Evolutionary conservation across 192 early-diverging fungal genomes (phyloP).

Genomic region (Nowakowskiella sp.): DNA sequence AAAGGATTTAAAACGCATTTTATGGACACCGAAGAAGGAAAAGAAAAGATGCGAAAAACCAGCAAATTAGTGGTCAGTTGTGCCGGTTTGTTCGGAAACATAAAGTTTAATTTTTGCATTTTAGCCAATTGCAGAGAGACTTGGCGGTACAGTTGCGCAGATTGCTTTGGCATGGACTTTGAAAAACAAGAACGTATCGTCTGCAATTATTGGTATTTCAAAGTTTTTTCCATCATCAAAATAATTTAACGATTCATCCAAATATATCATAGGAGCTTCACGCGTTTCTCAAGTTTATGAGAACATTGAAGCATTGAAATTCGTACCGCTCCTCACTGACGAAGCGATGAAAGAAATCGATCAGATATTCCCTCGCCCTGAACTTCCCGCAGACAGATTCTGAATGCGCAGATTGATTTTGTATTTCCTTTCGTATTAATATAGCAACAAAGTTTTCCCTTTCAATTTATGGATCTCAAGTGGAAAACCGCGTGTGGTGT

Average conservation of each 20-base stretch:
- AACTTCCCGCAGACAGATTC: too few species aligned
- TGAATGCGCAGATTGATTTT: too few species aligned
- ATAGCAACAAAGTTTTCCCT: too few species aligned
- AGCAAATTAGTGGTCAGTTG: conserved; percentile 36
- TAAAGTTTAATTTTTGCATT: conserved; percentile 1
- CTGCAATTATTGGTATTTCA: conserved; percentile 36
- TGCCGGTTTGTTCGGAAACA: conserved; percentile 7
- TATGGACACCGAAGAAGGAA: conserved; percentile 56
- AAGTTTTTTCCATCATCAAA: background rate
- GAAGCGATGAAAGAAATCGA: conserved; percentile 66
- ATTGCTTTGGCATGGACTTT: conserved; percentile 68
- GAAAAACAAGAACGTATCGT: conserved; percentile 51
- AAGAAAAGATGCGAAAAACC: conserved; percentile 58
- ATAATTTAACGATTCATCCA: background rate
- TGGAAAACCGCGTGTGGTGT: too few species aligned
- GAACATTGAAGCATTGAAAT: conserved; percentile 56
- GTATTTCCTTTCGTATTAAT: too few species aligned
- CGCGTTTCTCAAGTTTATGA: conserved; percentile 62
- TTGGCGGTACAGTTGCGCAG: conserved; percentile 55
- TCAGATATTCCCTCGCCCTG: conserved; percentile 49
- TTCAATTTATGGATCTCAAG: too few species aligned
- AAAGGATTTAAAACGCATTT: conserved; percentile 42
- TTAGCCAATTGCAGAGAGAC: conserved; percentile 51
- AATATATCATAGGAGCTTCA: conserved; percentile 45
- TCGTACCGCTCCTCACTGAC: conserved; percentile 53